Percentiles rank a stretch among this genome's conserved stretches.
phyloP scores from a whole-genome alignment of 2,329 filamentous ascomycete genomes.

The Drechslerella coelobrocha region DNA sequence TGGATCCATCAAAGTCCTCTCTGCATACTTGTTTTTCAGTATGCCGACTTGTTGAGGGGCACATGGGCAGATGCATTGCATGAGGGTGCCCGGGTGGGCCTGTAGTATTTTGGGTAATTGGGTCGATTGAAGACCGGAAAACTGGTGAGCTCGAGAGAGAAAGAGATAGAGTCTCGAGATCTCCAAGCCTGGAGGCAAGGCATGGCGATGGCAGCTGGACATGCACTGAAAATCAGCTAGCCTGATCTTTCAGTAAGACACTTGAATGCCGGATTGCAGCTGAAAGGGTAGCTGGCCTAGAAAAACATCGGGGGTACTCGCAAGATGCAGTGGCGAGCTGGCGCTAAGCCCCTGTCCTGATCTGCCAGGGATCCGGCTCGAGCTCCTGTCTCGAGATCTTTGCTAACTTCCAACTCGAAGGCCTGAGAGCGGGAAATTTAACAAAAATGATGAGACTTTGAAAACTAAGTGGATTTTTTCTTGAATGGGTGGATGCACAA shows the following conservation, averaged over 20 bases:
- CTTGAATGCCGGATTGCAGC: neutral
- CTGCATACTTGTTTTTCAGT: no score
- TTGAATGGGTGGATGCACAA: no score
- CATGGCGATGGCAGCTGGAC: conserved; percentile 7
- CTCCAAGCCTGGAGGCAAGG: neutral
- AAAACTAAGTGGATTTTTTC: neutral
- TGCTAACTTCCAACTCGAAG: conserved; percentile 5
- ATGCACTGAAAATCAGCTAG: conserved; percentile 5
- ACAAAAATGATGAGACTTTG: neutral
- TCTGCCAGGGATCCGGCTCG: neutral
- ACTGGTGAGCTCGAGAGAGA: neutral
- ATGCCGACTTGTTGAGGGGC: neutral
- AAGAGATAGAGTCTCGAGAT: neutral
- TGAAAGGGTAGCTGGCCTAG: no score
- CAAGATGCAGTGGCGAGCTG: conserved; percentile 10
- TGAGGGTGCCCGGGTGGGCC: neutral
- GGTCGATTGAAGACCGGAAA: neutral
- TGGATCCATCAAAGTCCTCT: no score
- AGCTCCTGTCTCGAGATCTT: conserved; percentile 4
- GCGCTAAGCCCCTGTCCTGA: neutral
- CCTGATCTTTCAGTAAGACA: neutral
- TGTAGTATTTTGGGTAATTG: neutral
- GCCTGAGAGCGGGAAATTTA: conserved; percentile 1
- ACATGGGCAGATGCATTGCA: neutral
- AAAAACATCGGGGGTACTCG: neutral